These are phyloP conservation scores for Arabis hirsuta DNA, from an alignment of 345 rosid genomes.

Conservation along the genomic window DNA sequence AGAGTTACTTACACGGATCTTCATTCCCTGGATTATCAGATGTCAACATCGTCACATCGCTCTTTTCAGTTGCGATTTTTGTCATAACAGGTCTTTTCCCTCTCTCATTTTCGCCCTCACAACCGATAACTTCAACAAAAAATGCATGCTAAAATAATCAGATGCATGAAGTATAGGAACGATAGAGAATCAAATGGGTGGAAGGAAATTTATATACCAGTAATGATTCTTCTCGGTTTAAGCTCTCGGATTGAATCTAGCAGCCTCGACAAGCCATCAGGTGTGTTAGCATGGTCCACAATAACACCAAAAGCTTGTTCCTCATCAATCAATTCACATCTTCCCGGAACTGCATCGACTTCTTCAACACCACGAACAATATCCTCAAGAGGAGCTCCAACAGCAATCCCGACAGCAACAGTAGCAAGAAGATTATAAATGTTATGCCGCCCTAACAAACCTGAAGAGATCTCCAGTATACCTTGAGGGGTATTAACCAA, in stretches of 20 bases:
- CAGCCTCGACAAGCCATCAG: conserved; percentile 81
- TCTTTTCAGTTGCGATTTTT: conserved; percentile 86
- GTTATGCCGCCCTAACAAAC: conserved; percentile 84
- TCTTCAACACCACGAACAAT: conserved; percentile 95
- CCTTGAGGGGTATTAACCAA: conserved; percentile 90
- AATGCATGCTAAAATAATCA: conserved; percentile 10
- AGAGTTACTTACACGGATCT: conserved; percentile 74
- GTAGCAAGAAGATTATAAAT: conserved; percentile 92
- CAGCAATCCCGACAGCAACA: conserved; percentile 93
- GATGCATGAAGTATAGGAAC: too few species aligned
- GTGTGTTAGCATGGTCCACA: conserved; percentile 84
- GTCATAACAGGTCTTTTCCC: conserved; percentile 90
- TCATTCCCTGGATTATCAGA: conserved; percentile 86
- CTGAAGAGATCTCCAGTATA: conserved; percentile 87
- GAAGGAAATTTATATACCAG: conserved; percentile 52
- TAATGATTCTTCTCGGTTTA: conserved; percentile 77
- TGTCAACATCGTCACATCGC: conserved; percentile 91
- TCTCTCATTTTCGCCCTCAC: conserved; percentile 77
- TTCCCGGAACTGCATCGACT: conserved; percentile 92
- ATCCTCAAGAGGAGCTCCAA: conserved; percentile 92
- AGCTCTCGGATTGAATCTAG: conserved; percentile 92
- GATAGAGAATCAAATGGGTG: too few species aligned
- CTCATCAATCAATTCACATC: conserved; percentile 92
- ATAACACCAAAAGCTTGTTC: conserved; percentile 95
- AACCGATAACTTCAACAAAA: conserved; percentile 68